Evolutionary conservation across 345 rosid species (phyloP), one percentile per base, ranked within the genome.

Genomic region (Trapa incisa): DNA sequence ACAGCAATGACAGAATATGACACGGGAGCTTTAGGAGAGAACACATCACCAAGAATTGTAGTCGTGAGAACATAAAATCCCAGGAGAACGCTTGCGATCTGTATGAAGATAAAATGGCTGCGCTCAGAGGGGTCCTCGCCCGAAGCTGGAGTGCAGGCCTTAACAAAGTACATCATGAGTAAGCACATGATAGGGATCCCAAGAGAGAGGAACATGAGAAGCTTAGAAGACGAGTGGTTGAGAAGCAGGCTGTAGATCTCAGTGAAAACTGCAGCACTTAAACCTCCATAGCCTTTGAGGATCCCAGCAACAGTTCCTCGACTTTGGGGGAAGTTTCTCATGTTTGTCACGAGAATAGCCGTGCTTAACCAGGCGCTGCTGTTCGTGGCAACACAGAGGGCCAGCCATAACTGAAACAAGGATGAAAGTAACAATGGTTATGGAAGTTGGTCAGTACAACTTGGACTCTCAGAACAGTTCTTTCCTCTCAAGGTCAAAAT

Each of bases 281-380:
- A 79, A 13, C 89, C 93, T 5, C 77, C 77, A 64, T 83, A 87
- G 50, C 93, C 88, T 74, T 87, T 87, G 65, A 85, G 86, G 73
- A 85, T 82, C 37, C 88, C 88, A 43, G 89, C 85, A 5, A 87
- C 86, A 0, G 82, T 82, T 68, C 89, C 93, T 68, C 87, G 72
- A 71, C 79, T 84, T 7, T 76, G 67, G 10, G 89, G 88, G 71
- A 87, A 87, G 78, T 87, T 87, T 69, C 93, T 80, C 93, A 87
- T 87, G 78, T 85, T 85, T 22, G 85, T 85, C 22, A 87, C 93
- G 22, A 87, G 81, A 41, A 79, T 73, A 29, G 93, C 88, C 15
- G 89, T 85, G 78, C 77, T 67, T 53, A 87, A 72, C 93, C 93
- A 87, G 13, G 89, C 84, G 64, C 84, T 64, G 68, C 93, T 80